Base-by-base conservation (phyloP, 2,329 filamentous ascomycete genomes). In the Alternaria infectoria region DNA sequence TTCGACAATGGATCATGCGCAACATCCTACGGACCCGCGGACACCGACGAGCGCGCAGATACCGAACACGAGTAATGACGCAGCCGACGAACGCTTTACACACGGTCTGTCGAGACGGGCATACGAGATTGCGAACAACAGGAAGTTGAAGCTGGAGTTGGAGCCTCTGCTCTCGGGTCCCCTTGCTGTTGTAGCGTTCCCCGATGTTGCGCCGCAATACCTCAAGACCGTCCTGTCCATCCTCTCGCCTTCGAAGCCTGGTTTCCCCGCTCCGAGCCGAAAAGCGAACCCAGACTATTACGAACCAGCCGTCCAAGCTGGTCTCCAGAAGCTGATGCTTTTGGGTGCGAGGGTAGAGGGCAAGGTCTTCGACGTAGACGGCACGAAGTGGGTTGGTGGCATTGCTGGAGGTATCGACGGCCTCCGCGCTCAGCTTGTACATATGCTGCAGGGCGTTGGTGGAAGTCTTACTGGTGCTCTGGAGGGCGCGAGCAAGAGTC, bases 321-420 rank as follows among this genome's bases (percentile, higher is more conserved):
- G 92, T 8, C 79, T 99, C 70, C 89, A 93, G 74, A 99, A 99
- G 83, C 82, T 99, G 67, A 85, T 97, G 79, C 82, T 99, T 32
- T 83, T 99, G 13, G 96, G 93, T 57, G 94, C 94, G 13, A 86
- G 96, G 55, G 87, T 97, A 28, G 96, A 99, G 76, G 92, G 92
- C 66, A 90, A 89, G 79, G 88, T 93, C 30, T 94, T 97, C 74
- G 94, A 97, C 76, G 81, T 87, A 50, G 89, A 90, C 11, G 91
- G 91, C 58, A 84, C 86, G 26, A 88, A 85, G 74, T 92, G 90
- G 90, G 86, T 90, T 47, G 87, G 93, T 61, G 86, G 90, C 36
- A 96, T 98, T 72, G 85, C 91, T 69, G 93, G 93, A 63, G 93
- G 94, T 43, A 79, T 97, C 67, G 90, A 93, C 43, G 91, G 92